Evolutionary conservation across 129 eudicot genomes (phyloP).

Genomic region (Chrysanthemum lavandulifolium): DNA sequence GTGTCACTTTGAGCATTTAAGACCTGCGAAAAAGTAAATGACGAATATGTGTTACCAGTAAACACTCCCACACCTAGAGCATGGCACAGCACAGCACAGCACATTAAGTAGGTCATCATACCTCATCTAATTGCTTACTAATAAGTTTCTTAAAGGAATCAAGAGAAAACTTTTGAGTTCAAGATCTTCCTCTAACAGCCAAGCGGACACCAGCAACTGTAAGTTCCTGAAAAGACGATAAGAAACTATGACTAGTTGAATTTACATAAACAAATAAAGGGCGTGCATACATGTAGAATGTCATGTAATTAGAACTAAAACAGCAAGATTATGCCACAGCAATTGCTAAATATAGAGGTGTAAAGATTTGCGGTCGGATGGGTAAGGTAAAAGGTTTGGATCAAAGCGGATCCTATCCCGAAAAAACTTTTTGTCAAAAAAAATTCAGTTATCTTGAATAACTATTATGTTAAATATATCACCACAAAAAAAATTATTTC

Average conservation of each 20-base stretch:
- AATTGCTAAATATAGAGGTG: neutral
- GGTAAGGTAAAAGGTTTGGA: neutral
- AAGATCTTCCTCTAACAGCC: conserved; percentile 89
- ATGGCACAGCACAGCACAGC: neutral
- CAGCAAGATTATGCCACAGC: neutral
- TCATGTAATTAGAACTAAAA: conserved; percentile 4
- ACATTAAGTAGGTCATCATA: conserved; percentile 27
- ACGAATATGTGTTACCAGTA: neutral
- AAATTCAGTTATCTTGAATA: no score
- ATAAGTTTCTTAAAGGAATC: conserved; percentile 77
- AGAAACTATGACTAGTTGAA: neutral
- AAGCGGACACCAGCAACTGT: conserved; percentile 71
- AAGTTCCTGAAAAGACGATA: conserved; percentile 43
- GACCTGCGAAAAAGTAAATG: conserved; percentile 42
- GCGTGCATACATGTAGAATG: neutral
- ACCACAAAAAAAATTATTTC: neutral
- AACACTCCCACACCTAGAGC: neutral
- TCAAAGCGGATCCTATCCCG: no score
- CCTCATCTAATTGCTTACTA: conserved; percentile 66
- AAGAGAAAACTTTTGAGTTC: conserved; percentile 60
- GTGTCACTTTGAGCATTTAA: conserved; percentile 41
- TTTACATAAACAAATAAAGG: conserved; percentile 7
- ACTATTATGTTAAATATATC: neutral
- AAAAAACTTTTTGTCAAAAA: no score
- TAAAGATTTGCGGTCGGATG: neutral